A percentile compares a stretch with the other conserved stretches of the same genome.
Conservation (phyloP, 495 filamentous ascomycete species). For the Lasiosphaeria miniovina region DNA sequence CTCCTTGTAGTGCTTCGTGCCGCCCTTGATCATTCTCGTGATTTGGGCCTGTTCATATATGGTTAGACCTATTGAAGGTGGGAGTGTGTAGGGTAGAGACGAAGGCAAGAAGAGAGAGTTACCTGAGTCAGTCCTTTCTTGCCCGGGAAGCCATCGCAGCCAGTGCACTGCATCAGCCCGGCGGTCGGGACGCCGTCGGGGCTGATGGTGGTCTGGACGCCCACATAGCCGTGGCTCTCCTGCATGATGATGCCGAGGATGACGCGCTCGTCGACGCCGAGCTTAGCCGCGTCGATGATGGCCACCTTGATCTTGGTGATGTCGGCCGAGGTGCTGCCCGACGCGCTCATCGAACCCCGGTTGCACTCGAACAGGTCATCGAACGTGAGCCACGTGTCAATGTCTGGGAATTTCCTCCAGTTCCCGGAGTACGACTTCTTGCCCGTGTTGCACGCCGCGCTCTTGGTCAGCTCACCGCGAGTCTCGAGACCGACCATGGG, state of each 20-base stretch:
- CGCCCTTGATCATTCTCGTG: slow-evolving; percentile 36
- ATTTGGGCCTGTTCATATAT: slow-evolving; percentile 26
- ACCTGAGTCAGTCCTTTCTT: slow-evolving; percentile 37
- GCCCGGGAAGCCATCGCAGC: slow-evolving; percentile 29
- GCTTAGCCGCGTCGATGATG: slow-evolving; percentile 29
- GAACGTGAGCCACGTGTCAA: slow-evolving; percentile 33
- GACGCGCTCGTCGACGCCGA: slow-evolving; percentile 42
- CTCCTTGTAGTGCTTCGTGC: slow-evolving; percentile 37
- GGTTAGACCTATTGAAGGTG: background rate
- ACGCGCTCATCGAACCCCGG: slow-evolving; percentile 31
- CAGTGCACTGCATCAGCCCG: slow-evolving; percentile 38
- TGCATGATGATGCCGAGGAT: slow-evolving; percentile 47
- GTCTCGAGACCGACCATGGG: background rate
- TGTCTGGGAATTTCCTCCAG: slow-evolving; percentile 34
- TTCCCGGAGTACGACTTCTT: slow-evolving; percentile 33
- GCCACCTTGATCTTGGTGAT: slow-evolving; percentile 35
- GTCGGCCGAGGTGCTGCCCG: slow-evolving; percentile 33
- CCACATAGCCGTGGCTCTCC: slow-evolving; percentile 41
- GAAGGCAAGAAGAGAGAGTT: slow-evolving; percentile 7
- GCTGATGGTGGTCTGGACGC: slow-evolving; percentile 35
- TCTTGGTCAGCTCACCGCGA: background rate
- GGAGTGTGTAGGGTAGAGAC: slow-evolving; percentile 4
- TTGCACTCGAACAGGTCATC: slow-evolving; percentile 40
- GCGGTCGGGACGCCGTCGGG: slow-evolving; percentile 31
- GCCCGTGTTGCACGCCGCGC: slow-evolving; percentile 5